These are phyloP conservation scores for Capsicum rhomboideum DNA, from an alignment of 257 asterid species.

Conservation along the genomic window DNA sequence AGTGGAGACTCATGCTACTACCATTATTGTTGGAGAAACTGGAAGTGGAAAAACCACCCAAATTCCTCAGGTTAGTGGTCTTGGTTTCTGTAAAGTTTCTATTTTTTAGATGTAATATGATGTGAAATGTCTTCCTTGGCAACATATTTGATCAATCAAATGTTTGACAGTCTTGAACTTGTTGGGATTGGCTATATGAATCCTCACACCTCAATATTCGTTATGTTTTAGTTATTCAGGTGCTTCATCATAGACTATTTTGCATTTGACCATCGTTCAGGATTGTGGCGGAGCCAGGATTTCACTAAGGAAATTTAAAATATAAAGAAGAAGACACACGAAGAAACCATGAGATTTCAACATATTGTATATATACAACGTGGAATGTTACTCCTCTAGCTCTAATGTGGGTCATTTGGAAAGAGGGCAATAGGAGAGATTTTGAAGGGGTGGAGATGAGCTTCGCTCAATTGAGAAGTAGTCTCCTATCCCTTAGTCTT, in stretches of 20 bases:
- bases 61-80: conserved; percentile 72
- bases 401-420: no score
- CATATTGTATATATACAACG: not conserved
- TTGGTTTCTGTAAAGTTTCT: not conserved
- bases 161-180: not conserved
- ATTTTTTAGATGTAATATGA: not conserved
- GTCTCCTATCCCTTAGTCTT: no score
- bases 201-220: not conserved
- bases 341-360: not conserved
- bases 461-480: no score
- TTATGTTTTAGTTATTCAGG: not conserved
- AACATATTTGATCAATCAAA: not conserved
- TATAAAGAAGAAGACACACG: no score
- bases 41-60: conserved; percentile 98
- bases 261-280: not conserved
- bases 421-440: no score
- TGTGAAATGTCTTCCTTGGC: not conserved
- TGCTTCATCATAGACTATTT: not conserved
- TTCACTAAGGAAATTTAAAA: not conserved
- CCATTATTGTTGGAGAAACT: conserved; percentile 90
- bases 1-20: conserved; percentile 85
- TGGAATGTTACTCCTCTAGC: no score
- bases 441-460: no score
- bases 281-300: not conserved
- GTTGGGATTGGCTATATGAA: not conserved